Percentiles rank a stretch among this genome's conserved stretches.
These are phyloP conservation scores for Agrostemma githago DNA, from an alignment of 148 eudicot genomes.

Conservation along the genomic window DNA sequence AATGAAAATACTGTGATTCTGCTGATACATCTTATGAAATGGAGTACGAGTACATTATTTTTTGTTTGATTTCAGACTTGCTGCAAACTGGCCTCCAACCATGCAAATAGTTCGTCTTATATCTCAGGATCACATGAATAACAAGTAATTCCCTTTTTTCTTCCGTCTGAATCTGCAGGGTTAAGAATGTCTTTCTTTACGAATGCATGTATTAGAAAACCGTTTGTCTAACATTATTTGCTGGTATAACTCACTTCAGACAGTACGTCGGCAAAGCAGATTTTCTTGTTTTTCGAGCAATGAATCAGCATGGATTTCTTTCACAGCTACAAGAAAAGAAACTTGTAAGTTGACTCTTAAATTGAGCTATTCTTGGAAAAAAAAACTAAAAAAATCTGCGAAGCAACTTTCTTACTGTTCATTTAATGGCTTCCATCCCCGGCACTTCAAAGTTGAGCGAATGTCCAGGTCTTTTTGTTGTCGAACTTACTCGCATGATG, in stretches of 20 bases:
- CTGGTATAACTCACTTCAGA: slow-evolving; percentile 36
- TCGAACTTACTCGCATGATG: background rate
- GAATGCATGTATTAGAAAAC: slow-evolving; percentile 2
- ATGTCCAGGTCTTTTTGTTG: background rate
- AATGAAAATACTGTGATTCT: no score
- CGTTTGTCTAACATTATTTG: slow-evolving; percentile 5
- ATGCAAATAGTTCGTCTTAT: slow-evolving; percentile 99
- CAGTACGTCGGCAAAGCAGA: slow-evolving; percentile 99
- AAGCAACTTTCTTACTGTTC: background rate
- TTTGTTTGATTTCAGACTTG: slow-evolving; percentile 58
- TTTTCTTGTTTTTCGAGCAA: slow-evolving; percentile 94
- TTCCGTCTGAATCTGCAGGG: background rate
- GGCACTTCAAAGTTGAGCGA: background rate
- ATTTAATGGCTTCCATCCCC: background rate
- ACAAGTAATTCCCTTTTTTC: slow-evolving; percentile 57
- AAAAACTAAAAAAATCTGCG: background rate
- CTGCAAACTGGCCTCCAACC: slow-evolving; percentile 97
- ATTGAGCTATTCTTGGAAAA: background rate
- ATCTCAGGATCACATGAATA: slow-evolving; percentile 99
- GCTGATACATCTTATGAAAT: background rate
- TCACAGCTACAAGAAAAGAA: slow-evolving; percentile 98
- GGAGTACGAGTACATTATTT: slow-evolving; percentile 1
- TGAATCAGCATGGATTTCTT: slow-evolving; percentile 98
- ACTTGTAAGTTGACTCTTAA: slow-evolving; percentile 61
- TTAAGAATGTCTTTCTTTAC: background rate